These are phyloP conservation scores for Botrytis cinerea DNA, from an alignment of 2,329 filamentous ascomycete species.

Conservation along the genomic window DNA sequence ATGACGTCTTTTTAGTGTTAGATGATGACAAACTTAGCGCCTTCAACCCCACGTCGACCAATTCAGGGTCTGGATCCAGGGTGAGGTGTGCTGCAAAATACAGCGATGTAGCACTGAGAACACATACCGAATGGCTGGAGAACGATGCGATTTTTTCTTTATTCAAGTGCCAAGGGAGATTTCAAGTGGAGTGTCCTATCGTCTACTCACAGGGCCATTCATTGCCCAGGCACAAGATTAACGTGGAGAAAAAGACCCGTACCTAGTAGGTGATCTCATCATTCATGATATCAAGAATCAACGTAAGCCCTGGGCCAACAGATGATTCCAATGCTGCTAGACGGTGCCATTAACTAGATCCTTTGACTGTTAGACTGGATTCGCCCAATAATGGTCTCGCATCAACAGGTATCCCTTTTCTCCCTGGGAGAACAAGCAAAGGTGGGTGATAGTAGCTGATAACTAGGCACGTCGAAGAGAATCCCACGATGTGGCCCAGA, in stretches of 20 bases:
- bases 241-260: neutral
- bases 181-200: neutral
- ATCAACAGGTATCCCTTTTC: neutral
- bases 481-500: neutral
- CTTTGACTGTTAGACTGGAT: neutral
- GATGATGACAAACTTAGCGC: constrained; percentile 8
- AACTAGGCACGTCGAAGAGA: neutral
- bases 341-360: neutral
- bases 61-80: neutral
- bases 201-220: neutral
- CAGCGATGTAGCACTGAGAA: neutral
- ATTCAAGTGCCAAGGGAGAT: neutral
- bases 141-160: too few species aligned
- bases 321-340: neutral
- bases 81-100: neutral
- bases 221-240: neutral
- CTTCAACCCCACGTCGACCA: neutral
- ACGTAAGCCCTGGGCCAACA: too few species aligned
- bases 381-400: neutral
- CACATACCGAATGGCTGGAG: neutral
- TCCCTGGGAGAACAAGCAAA: neutral
- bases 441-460: neutral
- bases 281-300: neutral
- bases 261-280: neutral
- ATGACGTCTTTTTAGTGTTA: constrained; percentile 6